Evolutionary conservation across 2,329 filamentous ascomycete genomes (phyloP), one percentile per base, ranked within the genome.

Genomic region (Verticillium nubilum): DNA sequence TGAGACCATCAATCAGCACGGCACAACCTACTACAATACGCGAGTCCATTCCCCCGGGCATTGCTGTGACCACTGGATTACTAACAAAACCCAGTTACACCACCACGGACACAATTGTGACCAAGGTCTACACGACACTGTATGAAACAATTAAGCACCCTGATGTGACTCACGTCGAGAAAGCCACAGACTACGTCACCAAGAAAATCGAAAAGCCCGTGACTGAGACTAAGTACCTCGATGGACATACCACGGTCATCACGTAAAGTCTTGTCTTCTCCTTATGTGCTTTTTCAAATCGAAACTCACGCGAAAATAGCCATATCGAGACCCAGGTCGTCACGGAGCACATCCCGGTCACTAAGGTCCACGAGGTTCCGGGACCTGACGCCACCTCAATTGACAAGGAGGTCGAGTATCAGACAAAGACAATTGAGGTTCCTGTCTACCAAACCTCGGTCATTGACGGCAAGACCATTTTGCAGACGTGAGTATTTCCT

Each of bases 391-490:
- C 73, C 9, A 79, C 75, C 3, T 60, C 71, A 23, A 76, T 73
- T 0, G 69, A 72, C 28, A 69, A 70, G 23, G 71, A 72, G 12
- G 69, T 77, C 9, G 70, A 70, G 19, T 76, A 78, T 65, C 72
- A 68, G 9, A 81, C 78, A 4, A 58, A 74, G 35, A 82, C 79
- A 15, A 73, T 71, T 15, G 68, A 80, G 15, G 78, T 76, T 66
- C 76, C 78, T 7, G 66, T 81, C 12, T 80, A 78, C 1, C 70
- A 77, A 64, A 76, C 76, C 53, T 75, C 73, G 66, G 78, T 75
- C 2, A 58, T 80, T 4, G 73, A 67, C 29, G 80, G 80, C 29
- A 66, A 70, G 52, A 74, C 73, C 2, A 68, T 77, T 1, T 68
- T 76, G 0, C 37, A 47, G 37, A 47, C 37, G 37, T 47, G 19